Conservation (phyloP, 495 filamentous ascomycete genomes). For the Tuber melanosporum region DNA sequence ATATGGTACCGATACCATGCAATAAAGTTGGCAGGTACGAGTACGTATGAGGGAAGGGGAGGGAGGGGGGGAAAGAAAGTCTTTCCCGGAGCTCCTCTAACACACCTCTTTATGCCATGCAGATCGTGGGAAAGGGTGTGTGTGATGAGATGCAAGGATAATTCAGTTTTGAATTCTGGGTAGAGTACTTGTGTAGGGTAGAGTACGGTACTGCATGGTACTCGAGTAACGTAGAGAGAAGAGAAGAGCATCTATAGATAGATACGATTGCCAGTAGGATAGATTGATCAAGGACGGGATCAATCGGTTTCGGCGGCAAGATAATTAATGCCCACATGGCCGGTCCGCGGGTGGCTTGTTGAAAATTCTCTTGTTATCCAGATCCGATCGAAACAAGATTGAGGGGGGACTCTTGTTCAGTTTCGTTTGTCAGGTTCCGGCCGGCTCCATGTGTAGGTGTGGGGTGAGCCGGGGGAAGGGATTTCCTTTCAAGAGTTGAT, state of each 20-base stretch:
- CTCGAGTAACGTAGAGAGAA: neutral
- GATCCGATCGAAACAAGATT: neutral
- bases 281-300: conserved; percentile 2
- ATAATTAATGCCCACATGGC: neutral
- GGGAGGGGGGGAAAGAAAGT: neutral
- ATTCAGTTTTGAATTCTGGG: neutral
- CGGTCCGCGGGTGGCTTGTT: neutral
- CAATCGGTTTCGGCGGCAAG: conserved; percentile 4
- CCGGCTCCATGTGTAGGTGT: neutral
- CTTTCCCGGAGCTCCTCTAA: neutral
- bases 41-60: no score
- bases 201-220: neutral
- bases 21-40: neutral
- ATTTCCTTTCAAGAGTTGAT: no score
- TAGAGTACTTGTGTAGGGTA: neutral
- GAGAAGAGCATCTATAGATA: neutral
- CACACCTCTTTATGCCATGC: neutral
- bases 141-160: neutral
- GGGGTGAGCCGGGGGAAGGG: neutral
- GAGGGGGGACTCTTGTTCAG: neutral
- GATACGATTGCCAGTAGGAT: neutral
- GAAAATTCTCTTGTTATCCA: neutral
- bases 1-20: neutral
- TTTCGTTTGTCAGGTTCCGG: neutral
- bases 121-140: neutral